A percentile compares a stretch with the other conserved stretches of the same genome.
These are phyloP conservation scores for Polygonum maritimum DNA, from an alignment of 148 eudicot genomes.

Conservation along the genomic window DNA sequence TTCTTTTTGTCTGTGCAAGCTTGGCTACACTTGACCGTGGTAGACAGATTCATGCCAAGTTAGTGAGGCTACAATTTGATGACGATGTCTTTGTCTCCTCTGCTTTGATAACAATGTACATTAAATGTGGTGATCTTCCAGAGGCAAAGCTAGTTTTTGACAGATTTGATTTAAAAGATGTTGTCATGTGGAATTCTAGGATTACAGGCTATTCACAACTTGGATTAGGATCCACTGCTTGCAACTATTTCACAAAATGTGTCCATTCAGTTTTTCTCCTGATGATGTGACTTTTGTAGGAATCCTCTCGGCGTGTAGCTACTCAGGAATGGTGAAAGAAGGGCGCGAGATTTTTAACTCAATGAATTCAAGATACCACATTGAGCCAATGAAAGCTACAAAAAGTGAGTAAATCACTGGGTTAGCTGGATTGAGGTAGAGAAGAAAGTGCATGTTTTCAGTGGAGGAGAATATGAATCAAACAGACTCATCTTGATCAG, in stretches of 20 bases:
- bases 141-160: constrained; percentile 35
- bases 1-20: constrained; percentile 37
- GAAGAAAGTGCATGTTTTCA: constrained; percentile 38
- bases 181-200: constrained; percentile 49
- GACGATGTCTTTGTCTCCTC: constrained; percentile 37
- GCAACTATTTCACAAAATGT: constrained; percentile 26
- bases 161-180: constrained; percentile 28
- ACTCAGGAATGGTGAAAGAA: constrained; percentile 38
- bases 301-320: constrained; percentile 41
- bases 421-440: constrained; percentile 54
- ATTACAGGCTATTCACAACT: constrained; percentile 37
- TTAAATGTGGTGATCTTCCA: constrained; percentile 42
- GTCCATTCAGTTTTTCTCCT: constrained; percentile 19
- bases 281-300: constrained; percentile 46
- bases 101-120: constrained; percentile 35
- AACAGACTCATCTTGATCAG: constrained; percentile 30
- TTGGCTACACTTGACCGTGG: constrained; percentile 41
- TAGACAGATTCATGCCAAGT: constrained; percentile 37
- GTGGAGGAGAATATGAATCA: constrained; percentile 26
- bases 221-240: constrained; percentile 29
- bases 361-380: constrained; percentile 29
- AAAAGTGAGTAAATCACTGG: constrained; percentile 35
- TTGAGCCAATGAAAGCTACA: constrained; percentile 32
- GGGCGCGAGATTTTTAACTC: constrained; percentile 35
- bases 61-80: constrained; percentile 27